phyloP scores from a whole-genome alignment of 495 filamentous ascomycete species.

The Penicillium silybi region DNA sequence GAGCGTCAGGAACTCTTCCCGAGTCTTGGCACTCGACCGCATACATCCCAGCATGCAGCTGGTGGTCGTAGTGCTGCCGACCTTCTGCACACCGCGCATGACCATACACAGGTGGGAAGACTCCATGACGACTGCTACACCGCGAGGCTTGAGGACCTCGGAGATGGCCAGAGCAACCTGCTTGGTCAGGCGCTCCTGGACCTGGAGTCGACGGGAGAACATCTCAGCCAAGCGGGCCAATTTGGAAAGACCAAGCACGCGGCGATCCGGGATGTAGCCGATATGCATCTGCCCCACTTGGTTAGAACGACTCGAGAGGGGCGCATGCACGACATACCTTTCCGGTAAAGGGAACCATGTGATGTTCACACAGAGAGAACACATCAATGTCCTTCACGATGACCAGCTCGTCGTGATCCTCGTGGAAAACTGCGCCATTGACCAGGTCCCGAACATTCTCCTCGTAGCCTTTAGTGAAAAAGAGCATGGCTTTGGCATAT shows the following conservation, averaged over 20 bases:
- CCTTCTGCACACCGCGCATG: constrained; percentile 91
- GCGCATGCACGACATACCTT: constrained; percentile 54
- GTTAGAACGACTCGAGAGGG: constrained; percentile 13
- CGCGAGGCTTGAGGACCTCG: constrained; percentile 83
- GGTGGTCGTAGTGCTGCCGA: constrained; percentile 79
- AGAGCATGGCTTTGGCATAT: constrained; percentile 96
- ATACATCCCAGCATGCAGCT: constrained; percentile 96
- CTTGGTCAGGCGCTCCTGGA: constrained; percentile 93
- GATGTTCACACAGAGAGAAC: constrained; percentile 94
- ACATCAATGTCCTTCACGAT: constrained; percentile 98
- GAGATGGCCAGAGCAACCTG: constrained; percentile 93
- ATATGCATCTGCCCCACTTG: constrained; percentile 79
- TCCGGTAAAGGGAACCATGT: constrained; percentile 93
- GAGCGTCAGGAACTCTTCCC: constrained; percentile 89
- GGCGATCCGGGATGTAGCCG: constrained; percentile 82
- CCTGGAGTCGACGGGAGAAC: constrained; percentile 89
- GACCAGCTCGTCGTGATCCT: constrained; percentile 94
- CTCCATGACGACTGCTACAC: constrained; percentile 96
- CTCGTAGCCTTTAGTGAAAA: constrained; percentile 98
- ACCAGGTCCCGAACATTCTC: constrained; percentile 92
- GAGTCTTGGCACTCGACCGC: constrained; percentile 84
- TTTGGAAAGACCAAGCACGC: constrained; percentile 94
- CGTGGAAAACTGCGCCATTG: constrained; percentile 92
- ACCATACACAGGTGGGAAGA: constrained; percentile 98
- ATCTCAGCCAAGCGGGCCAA: constrained; percentile 93